Base-by-base conservation (phyloP, 2,329 filamentous ascomycete genomes). In the Pseudonectria buxi region DNA sequence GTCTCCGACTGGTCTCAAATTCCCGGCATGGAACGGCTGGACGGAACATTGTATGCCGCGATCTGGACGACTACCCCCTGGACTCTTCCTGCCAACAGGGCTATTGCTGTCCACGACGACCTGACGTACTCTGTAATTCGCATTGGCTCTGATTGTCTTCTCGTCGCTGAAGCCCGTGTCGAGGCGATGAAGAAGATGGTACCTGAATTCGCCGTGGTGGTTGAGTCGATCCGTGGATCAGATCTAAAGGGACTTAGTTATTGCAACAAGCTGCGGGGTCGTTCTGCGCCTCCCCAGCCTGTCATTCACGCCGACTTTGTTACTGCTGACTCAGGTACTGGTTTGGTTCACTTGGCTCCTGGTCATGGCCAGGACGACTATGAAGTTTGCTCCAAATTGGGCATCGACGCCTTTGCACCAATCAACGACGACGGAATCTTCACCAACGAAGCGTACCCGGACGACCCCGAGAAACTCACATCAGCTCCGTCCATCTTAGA, bases 11-110 rank as follows among this genome's bases (percentile, higher is more conserved):
- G 47, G 44, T 49, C 41, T 9, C 44, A 45, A 4, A 46, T 62
- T 3, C 52, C 61, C 1, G 58, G 56, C 10, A 50, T 74, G 32
- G 47, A 56, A 15, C 42, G 45, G 4, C 57, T 74, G 14, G 46
- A 61, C 6, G 69, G 70, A 4, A 63, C 68, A 5, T 55, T 95
- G 10, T 83, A 74, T 56, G 86, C 84, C n/a, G 73, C 92, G n/a
- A 86, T 96, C 33, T 98, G 92, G 92, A 98, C 92, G 2, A 98
- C 92, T 0, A 98, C 92, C 1, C 92, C 92, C 0, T 98, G 92
- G 92, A 98, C 92, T 0, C 68, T 98, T 5, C 90, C 92, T 1
- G 89, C 90, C 2, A 98, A 98, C 57, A 79, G 78, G 55, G 89
- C 86, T 1, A 88, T 98, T 56, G 89, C 87, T 3, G 73, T 96